Base-by-base conservation (phyloP, 257 asterid genomes). In the Solanum corneliomulleri region DNA sequence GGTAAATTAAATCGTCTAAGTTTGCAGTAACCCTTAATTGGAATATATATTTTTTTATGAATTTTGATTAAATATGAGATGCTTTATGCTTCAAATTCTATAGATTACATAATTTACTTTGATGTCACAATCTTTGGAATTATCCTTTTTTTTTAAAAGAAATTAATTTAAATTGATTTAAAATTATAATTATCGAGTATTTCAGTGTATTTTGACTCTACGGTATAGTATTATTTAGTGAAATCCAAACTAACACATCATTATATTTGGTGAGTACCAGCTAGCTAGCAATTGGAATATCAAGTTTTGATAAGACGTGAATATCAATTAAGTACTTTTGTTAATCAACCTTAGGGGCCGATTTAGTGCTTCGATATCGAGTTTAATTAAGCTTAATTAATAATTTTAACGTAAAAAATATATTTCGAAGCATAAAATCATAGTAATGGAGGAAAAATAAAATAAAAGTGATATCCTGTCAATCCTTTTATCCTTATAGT, bases 391-490 rank as follows among this genome's bases (percentile, higher is more conserved):
- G 15, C 9, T 15, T 68, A 29, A 29, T 14, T 29, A 69, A 29
- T 14, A 14, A 14, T 1, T 68, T 13, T 68, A 1, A 14, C 29
- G 39, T 56, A 20, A 56, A 18, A 52, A 49, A 15, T 15, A 49
- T 15, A 52, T 52, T 18, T 52, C 4, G 10, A 18, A 52, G n/a
- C n/a, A 52, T 52, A 52, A 18, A 52, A 52, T 68, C 33, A 39
- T 11, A 74, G 21, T 72, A 35, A 72, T 72, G 47, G 89, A 86
- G 71, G 41, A 10, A 4, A 37, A 35, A 15, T 49, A 49, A 14
- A 69, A n/a, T 16, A 89, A 87, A 87, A 85, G 83, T 60, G 70
- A 84, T 27, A 83, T 89, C 78, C 84, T 87, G 86, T 87, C 88
- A 70, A 78, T 52, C 81, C 42, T 35, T 39, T 15, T 15, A 27